Evolutionary conservation across 2,329 filamentous ascomycete genomes (phyloP).

Genomic region (Hymenoscyphus repandus): DNA sequence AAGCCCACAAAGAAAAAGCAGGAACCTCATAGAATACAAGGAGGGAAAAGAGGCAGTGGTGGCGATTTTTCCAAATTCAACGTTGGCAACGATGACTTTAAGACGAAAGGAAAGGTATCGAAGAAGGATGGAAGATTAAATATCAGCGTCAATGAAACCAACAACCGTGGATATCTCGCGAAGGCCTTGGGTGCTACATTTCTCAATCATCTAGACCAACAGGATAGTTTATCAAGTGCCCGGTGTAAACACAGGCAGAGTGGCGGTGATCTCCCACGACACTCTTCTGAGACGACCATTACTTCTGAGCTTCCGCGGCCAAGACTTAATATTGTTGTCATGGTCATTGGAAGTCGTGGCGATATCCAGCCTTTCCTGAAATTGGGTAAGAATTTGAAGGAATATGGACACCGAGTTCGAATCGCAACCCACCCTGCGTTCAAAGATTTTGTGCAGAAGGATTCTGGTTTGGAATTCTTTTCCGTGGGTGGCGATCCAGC

Average conservation of each 20-base stretch:
- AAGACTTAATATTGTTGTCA: conserved; percentile 69
- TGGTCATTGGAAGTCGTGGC: conserved; percentile 75
- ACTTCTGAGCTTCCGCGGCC: conserved; percentile 19
- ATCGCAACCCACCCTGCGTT: conserved; percentile 77
- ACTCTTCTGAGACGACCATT: conserved; percentile 14
- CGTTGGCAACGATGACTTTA: conserved; percentile 59
- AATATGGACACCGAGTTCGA: conserved; percentile 69
- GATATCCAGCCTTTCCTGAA: conserved; percentile 78
- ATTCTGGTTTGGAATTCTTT: conserved; percentile 74
- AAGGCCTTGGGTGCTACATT: conserved; percentile 65
- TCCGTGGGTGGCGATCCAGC: conserved; percentile 73
- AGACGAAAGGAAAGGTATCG: conserved; percentile 58
- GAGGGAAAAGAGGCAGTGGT: conserved; percentile 4
- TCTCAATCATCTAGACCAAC: conserved; percentile 43
- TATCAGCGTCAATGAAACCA: conserved; percentile 67
- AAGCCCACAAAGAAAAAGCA: not conserved
- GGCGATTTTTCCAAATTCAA: conserved; percentile 47
- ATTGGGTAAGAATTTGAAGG: conserved; percentile 66
- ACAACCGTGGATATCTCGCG: conserved; percentile 65
- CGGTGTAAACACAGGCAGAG: conserved; percentile 24
- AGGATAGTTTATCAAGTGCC: not conserved
- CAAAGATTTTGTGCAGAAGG: conserved; percentile 67
- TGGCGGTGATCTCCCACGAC: conserved; percentile 22
- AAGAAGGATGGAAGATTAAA: conserved; percentile 65
- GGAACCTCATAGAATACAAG: not conserved